These are phyloP conservation scores for bread wheat (Triticum aestivum) DNA, from an alignment of 176 grass and related monocot species.

Conservation along the genomic window IWGSC_CS_RefSeq_v2.1 NC_057808.1:188433305-188433804, in stretches of 20 bases:
- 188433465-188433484: too few relatives aligned
- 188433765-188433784: constrained; percentile 43
- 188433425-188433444: background rate
- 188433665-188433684: background rate
- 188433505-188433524: background rate
- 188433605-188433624: background rate
- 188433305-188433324: too few relatives aligned
- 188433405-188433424: background rate
- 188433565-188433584: background rate
- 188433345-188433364: too few relatives aligned
- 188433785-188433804: constrained; percentile 20
- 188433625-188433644: too few relatives aligned
- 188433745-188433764: constrained; percentile 46
- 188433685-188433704: constrained; percentile 27
- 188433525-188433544: background rate
- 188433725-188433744: constrained; percentile 23
- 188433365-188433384: too few relatives aligned
- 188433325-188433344: too few relatives aligned
- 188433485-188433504: background rate
- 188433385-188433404: background rate
- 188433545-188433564: background rate
- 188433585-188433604: background rate
- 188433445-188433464: too few relatives aligned
- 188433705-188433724: constrained; percentile 18
- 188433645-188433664: background rate